A percentile compares a stretch with the other conserved stretches of the same genome.
phyloP scores from a whole-genome alignment of 805 yeast genomes.

The Candida ipomoeae region DNA sequence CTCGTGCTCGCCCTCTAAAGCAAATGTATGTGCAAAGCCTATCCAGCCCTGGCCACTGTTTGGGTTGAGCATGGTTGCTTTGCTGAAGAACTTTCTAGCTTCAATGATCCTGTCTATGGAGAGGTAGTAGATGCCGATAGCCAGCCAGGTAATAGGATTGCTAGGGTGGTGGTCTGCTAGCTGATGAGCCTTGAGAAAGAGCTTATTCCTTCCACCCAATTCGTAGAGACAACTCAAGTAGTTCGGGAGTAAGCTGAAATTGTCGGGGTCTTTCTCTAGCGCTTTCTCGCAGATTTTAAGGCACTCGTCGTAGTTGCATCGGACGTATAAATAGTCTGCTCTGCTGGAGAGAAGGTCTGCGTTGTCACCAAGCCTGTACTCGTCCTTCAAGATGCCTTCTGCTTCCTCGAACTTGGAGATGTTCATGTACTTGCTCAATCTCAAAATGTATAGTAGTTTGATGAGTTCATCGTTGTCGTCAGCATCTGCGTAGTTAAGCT shows the following conservation, averaged over 20 bases:
- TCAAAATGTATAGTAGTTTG: constrained; percentile 68
- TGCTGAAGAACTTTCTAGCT: constrained; percentile 83
- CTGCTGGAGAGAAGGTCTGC: constrained; percentile 63
- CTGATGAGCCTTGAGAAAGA: constrained; percentile 77
- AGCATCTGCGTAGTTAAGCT: constrained; percentile 64
- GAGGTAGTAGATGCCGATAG: constrained; percentile 87
- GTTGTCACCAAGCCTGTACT: constrained; percentile 65
- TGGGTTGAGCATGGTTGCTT: constrained; percentile 84
- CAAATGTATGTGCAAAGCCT: constrained; percentile 97
- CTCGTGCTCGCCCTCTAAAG: constrained; percentile 97
- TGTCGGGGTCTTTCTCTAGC: constrained; percentile 60
- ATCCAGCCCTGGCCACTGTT: constrained; percentile 95
- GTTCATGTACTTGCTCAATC: constrained; percentile 69
- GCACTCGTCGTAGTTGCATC: constrained; percentile 77
- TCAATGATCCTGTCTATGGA: constrained; percentile 68
- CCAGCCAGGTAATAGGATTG: constrained; percentile 82
- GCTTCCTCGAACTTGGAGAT: constrained; percentile 59
- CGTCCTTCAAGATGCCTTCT: constrained; percentile 60
- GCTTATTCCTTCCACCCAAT: constrained; percentile 72
- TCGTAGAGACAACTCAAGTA: constrained; percentile 85
- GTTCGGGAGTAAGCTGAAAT: constrained; percentile 67
- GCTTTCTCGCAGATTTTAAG: constrained; percentile 64
- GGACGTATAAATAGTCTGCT: constrained; percentile 68
- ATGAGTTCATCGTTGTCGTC: constrained; percentile 80
- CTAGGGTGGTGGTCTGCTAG: constrained; percentile 81